Evolutionary conservation across 164 flowering plant genomes (phyloP), one percentile per base, ranked within the genome.

Genomic region (Tetrastigma voinierianum): DNA sequence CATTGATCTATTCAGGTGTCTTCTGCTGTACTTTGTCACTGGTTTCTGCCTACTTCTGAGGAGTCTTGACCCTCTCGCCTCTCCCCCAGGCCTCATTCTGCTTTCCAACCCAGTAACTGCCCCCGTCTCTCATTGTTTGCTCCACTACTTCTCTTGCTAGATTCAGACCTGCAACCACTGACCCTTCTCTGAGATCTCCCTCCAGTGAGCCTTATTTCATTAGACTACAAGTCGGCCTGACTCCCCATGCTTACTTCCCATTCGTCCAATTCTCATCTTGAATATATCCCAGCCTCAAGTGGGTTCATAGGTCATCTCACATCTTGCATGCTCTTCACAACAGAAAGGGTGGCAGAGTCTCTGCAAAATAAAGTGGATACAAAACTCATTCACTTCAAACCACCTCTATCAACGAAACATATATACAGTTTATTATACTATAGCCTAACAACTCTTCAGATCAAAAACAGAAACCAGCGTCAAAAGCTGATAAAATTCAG

Each of bases 51-150:
- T 66, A 62, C 76, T 80, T 74, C 83, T 77, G 15, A 69, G 68
- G 87, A 77, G 24, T 87, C 83, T 25, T 82, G 84, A 21, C 90
- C 87, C 23, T 82, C 24, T 77, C 77, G 44, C 91, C 90, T 62
- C 82, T 74, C 48, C 82, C 90, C 57, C n/a, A n/a, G n/a, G n/a
- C n/a, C n/a, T n/a, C n/a, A 82, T 16, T 53, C 73, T 80, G 25
- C 81, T 78, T 81, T 86, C 78, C 83, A 72, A 23, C 74, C 77
- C 43, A 72, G 66, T 55, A 74, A 56, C 14, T 61, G 76, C 9
- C 63, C 80, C 8, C 72, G 58, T 65, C 67, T 76, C 15, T 70
- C 83, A 57, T 57, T 64, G 15, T 52, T 72, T 17, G 76, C 54
- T 25, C 62, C 69, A n/a, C 57, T 40, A 43, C 44, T 74, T 68